phyloP scores from a whole-genome alignment of 2,329 filamentous ascomycete genomes.

The Dactylella cylindrospora region DNA sequence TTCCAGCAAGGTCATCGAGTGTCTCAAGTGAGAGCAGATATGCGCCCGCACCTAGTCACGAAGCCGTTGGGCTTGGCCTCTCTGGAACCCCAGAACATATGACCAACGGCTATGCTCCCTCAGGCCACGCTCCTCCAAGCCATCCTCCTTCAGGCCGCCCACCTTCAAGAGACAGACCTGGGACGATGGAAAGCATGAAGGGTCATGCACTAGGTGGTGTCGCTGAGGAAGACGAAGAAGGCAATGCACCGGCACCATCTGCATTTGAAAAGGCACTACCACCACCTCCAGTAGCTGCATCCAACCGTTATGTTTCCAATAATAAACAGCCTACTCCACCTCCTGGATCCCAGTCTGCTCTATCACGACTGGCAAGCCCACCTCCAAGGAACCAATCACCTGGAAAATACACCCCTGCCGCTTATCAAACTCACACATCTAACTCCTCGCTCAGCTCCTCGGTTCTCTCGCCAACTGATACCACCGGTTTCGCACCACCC shows the following conservation, averaged over 20 bases:
- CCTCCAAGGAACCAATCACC: conserved; percentile 59
- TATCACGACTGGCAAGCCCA: conserved; percentile 51
- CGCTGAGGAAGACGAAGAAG: conserved; percentile 37
- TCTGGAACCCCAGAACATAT: conserved; percentile 8
- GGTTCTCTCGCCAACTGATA: conserved; percentile 34
- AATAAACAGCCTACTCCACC: conserved; percentile 50
- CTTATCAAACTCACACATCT: conserved; percentile 50
- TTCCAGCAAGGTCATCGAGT: conserved; percentile 21
- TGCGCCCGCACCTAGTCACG: conserved; percentile 12
- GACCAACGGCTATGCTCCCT: conserved; percentile 1
- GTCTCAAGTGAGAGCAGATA: conserved; percentile 18
- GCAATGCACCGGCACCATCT: conserved; percentile 6
- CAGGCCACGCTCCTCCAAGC: not conserved
- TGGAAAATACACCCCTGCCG: conserved; percentile 60
- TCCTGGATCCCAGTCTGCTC: conserved; percentile 54
- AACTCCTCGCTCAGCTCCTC: conserved; percentile 45
- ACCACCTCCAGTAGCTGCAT: conserved; percentile 17
- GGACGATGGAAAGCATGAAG: conserved; percentile 40
- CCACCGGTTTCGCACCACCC: conserved; percentile 57
- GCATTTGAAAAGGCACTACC: conserved; percentile 18
- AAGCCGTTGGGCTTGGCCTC: conserved; percentile 17
- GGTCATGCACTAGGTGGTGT: conserved; percentile 31
- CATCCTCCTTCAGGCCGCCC: conserved; percentile 18
- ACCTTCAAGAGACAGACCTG: conserved; percentile 27
- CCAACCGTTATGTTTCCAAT: conserved; percentile 45